Evolutionary conservation across 176 grass and related monocot species (phyloP).

Genomic region (Triticum urartu): DNA sequence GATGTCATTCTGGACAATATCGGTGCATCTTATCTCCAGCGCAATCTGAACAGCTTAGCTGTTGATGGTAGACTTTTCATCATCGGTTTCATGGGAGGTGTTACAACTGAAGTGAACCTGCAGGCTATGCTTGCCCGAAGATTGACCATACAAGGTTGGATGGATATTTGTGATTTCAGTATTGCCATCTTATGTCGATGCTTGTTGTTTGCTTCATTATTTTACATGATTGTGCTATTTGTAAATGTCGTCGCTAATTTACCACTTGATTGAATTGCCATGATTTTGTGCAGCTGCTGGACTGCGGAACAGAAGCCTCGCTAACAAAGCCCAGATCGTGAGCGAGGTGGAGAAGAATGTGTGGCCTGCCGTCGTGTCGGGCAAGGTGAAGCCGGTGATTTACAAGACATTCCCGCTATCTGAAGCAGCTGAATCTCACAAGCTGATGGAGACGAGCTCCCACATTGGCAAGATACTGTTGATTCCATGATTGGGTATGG

Average conservation of each 20-base stretch:
- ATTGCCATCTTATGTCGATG: not conserved
- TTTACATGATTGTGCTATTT: not conserved
- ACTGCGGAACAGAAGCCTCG: constrained; percentile 51
- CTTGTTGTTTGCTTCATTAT: not conserved
- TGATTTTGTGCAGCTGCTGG: constrained; percentile 59
- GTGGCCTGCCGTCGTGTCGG: constrained; percentile 60
- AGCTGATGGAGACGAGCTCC: constrained; percentile 69
- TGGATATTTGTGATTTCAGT: not conserved
- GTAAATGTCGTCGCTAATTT: not conserved
- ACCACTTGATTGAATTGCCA: not conserved
- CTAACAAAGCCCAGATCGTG: constrained; percentile 70
- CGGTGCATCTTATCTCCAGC: constrained; percentile 63
- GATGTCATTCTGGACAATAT: constrained; percentile 94
- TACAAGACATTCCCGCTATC: constrained; percentile 66
- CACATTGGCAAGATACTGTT: constrained; percentile 91
- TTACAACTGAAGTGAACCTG: constrained; percentile 55
- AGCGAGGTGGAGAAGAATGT: constrained; percentile 81
- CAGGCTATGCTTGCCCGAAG: constrained; percentile 55
- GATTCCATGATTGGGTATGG: constrained; percentile 45
- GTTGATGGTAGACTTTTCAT: constrained; percentile 90
- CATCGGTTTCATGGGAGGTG: constrained; percentile 75
- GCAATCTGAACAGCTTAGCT: constrained; percentile 69
- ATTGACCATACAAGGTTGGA: constrained; percentile 73
- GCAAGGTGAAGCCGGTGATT: constrained; percentile 79
- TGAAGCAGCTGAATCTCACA: constrained; percentile 80